These are phyloP conservation scores for Penicillium dipodomyicola DNA, from an alignment of 495 filamentous ascomycete genomes.

Conservation along the genomic window DNA sequence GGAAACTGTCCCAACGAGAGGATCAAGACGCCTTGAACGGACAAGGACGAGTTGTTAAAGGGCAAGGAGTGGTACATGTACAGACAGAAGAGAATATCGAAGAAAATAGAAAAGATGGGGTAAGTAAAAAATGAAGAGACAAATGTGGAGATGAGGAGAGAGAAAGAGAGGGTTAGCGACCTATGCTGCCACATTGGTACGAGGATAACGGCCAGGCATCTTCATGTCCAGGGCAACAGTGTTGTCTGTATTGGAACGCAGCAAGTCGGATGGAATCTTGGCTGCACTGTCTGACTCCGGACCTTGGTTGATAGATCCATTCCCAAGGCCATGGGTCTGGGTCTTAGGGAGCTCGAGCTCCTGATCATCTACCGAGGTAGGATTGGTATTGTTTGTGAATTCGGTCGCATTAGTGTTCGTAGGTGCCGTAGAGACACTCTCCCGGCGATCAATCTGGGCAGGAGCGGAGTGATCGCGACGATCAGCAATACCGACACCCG, in stretches of 20 bases:
- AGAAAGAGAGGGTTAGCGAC: not conserved
- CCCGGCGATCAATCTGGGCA: slow-evolving; percentile 31
- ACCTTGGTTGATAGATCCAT: not conserved
- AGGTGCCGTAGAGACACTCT: slow-evolving; percentile 40
- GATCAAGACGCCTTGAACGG: slow-evolving; percentile 14
- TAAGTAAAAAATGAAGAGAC: not conserved
- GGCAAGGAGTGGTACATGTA: slow-evolving; percentile 11
- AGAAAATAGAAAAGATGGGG: not conserved
- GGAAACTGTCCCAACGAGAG: slow-evolving; percentile 8
- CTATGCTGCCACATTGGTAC: slow-evolving; percentile 34
- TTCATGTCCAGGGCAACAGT: slow-evolving; percentile 35
- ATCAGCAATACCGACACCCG: slow-evolving; percentile 23
- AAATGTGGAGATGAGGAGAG: not conserved
- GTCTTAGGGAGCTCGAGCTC: slow-evolving; percentile 8
- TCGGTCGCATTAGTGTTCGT: slow-evolving; percentile 40
- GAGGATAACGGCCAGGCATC: slow-evolving; percentile 43
- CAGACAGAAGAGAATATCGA: slow-evolving; percentile 6
- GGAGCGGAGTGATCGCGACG: slow-evolving; percentile 31
- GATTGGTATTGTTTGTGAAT: slow-evolving; percentile 37
- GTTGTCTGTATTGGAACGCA: slow-evolving; percentile 29
- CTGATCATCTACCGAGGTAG: slow-evolving; percentile 37
- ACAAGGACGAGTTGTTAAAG: slow-evolving; percentile 2
- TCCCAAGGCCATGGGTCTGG: not conserved
- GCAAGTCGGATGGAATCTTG: slow-evolving; percentile 14
- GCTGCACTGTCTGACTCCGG: not conserved